Evolutionary conservation across 495 filamentous ascomycete species (phyloP).

Genomic region (Penicillium argentinense): DNA sequence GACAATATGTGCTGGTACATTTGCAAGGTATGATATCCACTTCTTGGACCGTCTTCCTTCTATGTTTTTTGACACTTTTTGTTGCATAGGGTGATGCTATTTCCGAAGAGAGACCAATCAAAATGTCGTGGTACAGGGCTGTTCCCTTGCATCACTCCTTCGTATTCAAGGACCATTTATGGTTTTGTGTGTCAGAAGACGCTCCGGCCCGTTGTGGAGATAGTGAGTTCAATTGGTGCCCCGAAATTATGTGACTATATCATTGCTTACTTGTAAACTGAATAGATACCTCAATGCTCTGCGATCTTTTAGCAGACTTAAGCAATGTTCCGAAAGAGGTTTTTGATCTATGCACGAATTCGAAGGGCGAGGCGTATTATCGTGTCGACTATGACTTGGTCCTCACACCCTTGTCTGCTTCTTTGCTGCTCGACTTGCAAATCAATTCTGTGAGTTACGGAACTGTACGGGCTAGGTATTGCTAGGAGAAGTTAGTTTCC

Average conservation of each 20-base stretch:
- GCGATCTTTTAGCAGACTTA: slow-evolving; percentile 24
- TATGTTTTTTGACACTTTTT: neutral
- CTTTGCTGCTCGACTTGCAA: slow-evolving; percentile 25
- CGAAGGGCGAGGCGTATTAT: slow-evolving; percentile 19
- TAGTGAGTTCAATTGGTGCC: neutral
- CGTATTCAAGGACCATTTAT: neutral
- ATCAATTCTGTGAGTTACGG: slow-evolving; percentile 31
- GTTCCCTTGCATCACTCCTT: neutral
- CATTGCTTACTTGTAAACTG: neutral
- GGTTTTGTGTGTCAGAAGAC: neutral
- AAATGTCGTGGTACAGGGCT: neutral
- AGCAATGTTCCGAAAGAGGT: slow-evolving; percentile 21
- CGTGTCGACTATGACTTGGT: slow-evolving; percentile 14
- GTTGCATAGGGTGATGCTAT: slow-evolving; percentile 1
- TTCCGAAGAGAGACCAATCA: slow-evolving; percentile 9
- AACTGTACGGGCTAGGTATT: slow-evolving; percentile 12
- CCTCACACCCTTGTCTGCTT: slow-evolving; percentile 26
- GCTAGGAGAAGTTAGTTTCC: no score
- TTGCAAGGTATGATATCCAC: slow-evolving; percentile 19
- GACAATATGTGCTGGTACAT: slow-evolving; percentile 35
- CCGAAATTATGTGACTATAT: neutral
- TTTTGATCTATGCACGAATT: slow-evolving; percentile 20
- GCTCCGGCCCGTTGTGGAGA: neutral
- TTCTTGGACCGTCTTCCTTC: neutral
- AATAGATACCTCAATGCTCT: slow-evolving; percentile 17